Evolutionary conservation across 2,329 filamentous ascomycete species (phyloP).

Genomic region (Metarhizium robertsii): DNA sequence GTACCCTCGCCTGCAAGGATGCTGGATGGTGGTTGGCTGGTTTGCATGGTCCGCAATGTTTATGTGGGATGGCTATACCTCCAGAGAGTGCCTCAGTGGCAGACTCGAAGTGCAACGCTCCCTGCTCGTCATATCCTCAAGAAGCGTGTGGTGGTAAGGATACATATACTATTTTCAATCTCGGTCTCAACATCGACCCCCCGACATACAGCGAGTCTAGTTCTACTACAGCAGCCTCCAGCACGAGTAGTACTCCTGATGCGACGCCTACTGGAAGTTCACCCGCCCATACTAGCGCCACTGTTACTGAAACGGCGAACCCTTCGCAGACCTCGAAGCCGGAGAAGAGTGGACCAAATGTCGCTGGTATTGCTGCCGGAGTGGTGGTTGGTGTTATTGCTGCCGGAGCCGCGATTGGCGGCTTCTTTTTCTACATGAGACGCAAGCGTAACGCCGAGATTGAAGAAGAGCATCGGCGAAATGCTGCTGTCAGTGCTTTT

Average conservation of each 20-base stretch:
- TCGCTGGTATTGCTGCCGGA: constrained; percentile 77
- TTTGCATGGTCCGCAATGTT: constrained; percentile 55
- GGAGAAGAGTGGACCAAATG: constrained; percentile 45
- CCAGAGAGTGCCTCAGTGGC: constrained; percentile 41
- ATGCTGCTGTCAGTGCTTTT: constrained; percentile 70
- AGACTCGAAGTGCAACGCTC: constrained; percentile 51
- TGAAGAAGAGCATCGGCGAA: constrained; percentile 76
- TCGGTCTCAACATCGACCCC: constrained; percentile 33
- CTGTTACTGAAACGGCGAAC: constrained; percentile 10
- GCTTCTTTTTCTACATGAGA: constrained; percentile 63
- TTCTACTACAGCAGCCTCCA: constrained; percentile 4
- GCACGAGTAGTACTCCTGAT: constrained; percentile 7
- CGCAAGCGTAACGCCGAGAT: constrained; percentile 67
- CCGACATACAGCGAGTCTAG: constrained; percentile 17
- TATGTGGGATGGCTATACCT: constrained; percentile 64
- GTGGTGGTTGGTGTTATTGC: constrained; percentile 76
- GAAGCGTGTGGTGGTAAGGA: constrained; percentile 48
- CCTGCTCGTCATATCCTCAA: constrained; percentile 52
- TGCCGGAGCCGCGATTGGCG: constrained; percentile 56
- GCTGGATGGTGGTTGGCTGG: constrained; percentile 49
- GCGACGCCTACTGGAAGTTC: constrained; percentile 9
- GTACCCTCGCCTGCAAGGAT: constrained; percentile 28
- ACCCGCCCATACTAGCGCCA: constrained; percentile 13
- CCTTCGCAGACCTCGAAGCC: constrained; percentile 11
- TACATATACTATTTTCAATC: constrained; percentile 40